Conservation (phyloP, 2,329 filamentous ascomycete species). For the Pleurostoma richardsiae region DNA sequence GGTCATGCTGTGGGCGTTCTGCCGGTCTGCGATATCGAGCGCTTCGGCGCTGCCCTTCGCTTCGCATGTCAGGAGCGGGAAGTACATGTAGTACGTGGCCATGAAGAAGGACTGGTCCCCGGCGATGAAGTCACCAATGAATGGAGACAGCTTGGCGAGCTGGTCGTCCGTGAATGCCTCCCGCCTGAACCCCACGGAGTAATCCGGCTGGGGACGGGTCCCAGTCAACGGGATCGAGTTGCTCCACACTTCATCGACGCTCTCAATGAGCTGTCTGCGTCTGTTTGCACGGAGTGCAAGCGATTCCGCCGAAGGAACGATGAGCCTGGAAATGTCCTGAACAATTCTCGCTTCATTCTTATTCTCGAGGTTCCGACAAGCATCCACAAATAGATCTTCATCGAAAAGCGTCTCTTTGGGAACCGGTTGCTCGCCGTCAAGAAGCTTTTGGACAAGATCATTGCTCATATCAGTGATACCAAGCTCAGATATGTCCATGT, state of each 20-base stretch:
- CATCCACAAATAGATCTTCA: conserved; percentile 27
- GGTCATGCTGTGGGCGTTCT: conserved; percentile 35
- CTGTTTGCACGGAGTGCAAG: conserved; percentile 20
- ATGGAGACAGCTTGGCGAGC: conserved; percentile 31
- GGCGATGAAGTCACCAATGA: conserved; percentile 23
- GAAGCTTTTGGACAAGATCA: conserved; percentile 18
- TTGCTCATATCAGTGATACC: conserved; percentile 25
- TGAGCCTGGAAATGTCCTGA: conserved; percentile 27
- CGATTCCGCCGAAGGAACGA: conserved; percentile 31
- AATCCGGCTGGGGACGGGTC: conserved; percentile 36
- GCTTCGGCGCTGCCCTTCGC: conserved; percentile 34
- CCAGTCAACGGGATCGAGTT: conserved; percentile 28
- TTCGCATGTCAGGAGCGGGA: conserved; percentile 43
- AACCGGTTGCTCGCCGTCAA: conserved; percentile 20
- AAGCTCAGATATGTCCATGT: conserved; percentile 22
- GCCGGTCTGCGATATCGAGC: conserved; percentile 30
- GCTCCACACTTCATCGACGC: conserved; percentile 35
- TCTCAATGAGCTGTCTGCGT: conserved; percentile 28
- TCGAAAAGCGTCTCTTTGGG: conserved; percentile 23
- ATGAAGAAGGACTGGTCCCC: conserved; percentile 34
- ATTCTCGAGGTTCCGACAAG: conserved; percentile 22
- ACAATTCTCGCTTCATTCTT: conserved; percentile 32
- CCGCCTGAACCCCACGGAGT: conserved; percentile 32
- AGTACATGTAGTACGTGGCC: conserved; percentile 39
- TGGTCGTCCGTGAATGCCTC: conserved; percentile 36